Conservation (phyloP, 148 eudicot genomes). For the Chenopodium suecicum region DNA sequence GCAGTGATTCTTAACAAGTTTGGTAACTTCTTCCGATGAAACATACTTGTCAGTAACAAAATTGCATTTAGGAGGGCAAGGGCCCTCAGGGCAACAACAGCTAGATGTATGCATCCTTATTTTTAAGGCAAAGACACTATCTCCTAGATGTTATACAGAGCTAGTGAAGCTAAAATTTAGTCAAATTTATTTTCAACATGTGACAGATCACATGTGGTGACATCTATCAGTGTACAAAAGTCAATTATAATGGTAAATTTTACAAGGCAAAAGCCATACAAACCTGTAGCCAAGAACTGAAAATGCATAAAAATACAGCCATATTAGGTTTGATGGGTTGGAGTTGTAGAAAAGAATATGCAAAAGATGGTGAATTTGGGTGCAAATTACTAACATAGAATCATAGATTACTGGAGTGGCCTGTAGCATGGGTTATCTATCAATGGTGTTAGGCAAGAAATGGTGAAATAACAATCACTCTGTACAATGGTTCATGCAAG, state of each 20-base stretch:
- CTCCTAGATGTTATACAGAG: too few species aligned
- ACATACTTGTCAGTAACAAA: neutral
- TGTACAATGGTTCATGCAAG: too few species aligned
- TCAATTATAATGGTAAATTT: neutral
- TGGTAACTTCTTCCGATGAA: neutral
- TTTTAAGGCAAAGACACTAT: too few species aligned
- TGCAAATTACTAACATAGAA: neutral
- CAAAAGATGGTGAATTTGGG: neutral
- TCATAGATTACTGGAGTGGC: neutral
- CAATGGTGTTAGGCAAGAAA: too few species aligned
- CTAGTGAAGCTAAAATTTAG: too few species aligned
- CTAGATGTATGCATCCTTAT: too few species aligned
- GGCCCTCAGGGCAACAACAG: too few species aligned
- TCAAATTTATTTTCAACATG: neutral
- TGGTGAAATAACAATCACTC: too few species aligned
- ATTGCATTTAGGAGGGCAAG: neutral
- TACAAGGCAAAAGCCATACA: neutral
- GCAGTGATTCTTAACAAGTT: neutral
- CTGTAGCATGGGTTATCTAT: neutral
- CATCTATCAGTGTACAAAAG: neutral
- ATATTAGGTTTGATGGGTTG: neutral
- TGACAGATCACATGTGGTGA: neutral
- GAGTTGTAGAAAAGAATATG: neutral
- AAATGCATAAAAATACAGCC: neutral
- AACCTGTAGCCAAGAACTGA: neutral